Evolutionary conservation across 2,329 filamentous ascomycete genomes (phyloP), one percentile per base, ranked within the genome.

Genomic region (Juglanconis oblonga): DNA sequence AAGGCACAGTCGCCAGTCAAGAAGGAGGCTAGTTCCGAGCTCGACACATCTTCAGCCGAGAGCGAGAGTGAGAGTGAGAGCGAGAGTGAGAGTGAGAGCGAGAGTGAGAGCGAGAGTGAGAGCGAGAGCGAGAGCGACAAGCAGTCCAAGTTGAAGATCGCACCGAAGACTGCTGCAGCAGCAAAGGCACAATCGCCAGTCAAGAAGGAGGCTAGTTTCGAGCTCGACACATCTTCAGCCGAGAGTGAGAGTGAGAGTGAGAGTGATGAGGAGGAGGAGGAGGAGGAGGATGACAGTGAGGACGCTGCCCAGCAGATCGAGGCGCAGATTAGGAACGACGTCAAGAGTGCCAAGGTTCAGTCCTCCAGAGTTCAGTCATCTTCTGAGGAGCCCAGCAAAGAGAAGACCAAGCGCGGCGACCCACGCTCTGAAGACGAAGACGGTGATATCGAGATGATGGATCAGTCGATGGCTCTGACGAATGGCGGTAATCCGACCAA

Each of bases 381-480:
- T 40, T 44, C 48, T 5, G 51, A 9, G 10, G 33, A 44, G 32
- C 11, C 58, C 7, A 48, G 50, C 50, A 62, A 61, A 45, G 58
- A 60, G 45, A 61, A 57, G 54, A 29, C 33, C 58, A 63, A 63
- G 40, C 40, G 13, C 31, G n/a, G 36, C 10, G 29, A 54, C 4
- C 24, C 50, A 4, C 17, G 6, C 13, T 5, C 24, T 35, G 35
- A 45, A 24, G 61, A 63, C 11, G 61, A 45, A 10, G 63, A 66
- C 24, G 47, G 55, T 31, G 47, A 64, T 51, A 52, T 62, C n/a
- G 57, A 63, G 49, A 52, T 65, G 62, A 69, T 67, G 3, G 75
- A 79, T 48, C 71, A 77, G 64, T 76, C 78, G 1, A 74, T 76
- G 62, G 67, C 69, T 17, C 62, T 73, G 35, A 59, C 59, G 5